These are phyloP conservation scores for Capronia americana DNA, from an alignment of 2,329 filamentous ascomycete species.

Conservation along the genomic window DNA sequence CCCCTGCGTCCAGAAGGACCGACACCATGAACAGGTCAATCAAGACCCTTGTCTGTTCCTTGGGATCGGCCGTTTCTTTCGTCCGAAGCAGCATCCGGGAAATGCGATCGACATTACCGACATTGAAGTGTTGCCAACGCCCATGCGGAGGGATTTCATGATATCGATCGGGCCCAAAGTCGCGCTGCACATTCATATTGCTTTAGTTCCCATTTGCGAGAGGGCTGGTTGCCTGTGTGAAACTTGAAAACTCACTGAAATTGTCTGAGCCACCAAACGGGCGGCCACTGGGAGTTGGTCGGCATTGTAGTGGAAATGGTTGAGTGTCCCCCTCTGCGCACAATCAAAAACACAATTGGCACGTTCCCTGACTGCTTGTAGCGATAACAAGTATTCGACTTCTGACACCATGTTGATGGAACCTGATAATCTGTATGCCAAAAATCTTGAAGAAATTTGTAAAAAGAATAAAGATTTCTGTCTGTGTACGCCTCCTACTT, in stretches of 20 bases:
- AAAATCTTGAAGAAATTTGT: too few species aligned
- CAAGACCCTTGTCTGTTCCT: slow-evolving; percentile 58
- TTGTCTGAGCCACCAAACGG: slow-evolving; percentile 9
- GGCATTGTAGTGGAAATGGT: slow-evolving; percentile 17
- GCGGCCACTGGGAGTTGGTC: slow-evolving; percentile 9
- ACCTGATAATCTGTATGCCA: slow-evolving; percentile 1
- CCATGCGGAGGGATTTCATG: slow-evolving; percentile 61
- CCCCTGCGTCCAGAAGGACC: slow-evolving; percentile 62
- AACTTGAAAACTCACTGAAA: slow-evolving; percentile 16
- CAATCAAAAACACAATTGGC: slow-evolving; percentile 10
- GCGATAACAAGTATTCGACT: slow-evolving; percentile 15
- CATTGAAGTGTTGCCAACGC: slow-evolving; percentile 67
- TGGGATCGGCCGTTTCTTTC: slow-evolving; percentile 51
- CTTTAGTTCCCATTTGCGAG: slow-evolving; percentile 2
- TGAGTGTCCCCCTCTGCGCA: slow-evolving; percentile 12
- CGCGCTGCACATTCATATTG: slow-evolving; percentile 48
- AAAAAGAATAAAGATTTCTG: background rate
- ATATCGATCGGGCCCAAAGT: slow-evolving; percentile 58
- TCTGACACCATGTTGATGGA: slow-evolving; percentile 12
- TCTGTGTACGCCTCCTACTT: too few species aligned
- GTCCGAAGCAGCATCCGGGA: slow-evolving; percentile 51
- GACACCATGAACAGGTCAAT: slow-evolving; percentile 67
- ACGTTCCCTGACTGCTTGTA: slow-evolving; percentile 11
- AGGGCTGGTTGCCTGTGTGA: slow-evolving; percentile 8
- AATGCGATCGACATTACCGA: slow-evolving; percentile 59